phyloP scores from a whole-genome alignment of 176 grass and related monocot genomes.

The Bromus sterilis region DNA sequence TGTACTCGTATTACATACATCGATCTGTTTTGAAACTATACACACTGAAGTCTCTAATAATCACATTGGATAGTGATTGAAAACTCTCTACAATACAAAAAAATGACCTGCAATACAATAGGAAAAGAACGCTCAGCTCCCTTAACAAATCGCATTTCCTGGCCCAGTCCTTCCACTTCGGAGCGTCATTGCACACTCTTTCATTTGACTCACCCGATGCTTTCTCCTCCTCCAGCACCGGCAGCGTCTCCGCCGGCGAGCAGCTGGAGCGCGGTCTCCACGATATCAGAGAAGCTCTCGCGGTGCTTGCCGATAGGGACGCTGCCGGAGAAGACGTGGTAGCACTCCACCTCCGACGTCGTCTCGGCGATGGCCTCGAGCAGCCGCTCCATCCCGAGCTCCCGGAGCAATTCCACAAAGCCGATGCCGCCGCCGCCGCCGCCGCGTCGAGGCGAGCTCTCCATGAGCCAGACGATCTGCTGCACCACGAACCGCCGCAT shows the following conservation, averaged over 20 bases:
- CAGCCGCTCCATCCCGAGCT: constrained; percentile 24
- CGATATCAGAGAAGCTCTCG: constrained; percentile 25
- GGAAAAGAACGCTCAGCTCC: background rate
- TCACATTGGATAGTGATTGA: background rate
- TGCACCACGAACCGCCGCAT: constrained; percentile 44
- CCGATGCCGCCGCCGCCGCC: background rate
- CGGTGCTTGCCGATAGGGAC: constrained; percentile 49
- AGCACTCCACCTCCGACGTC: constrained; percentile 77
- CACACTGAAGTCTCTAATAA: background rate
- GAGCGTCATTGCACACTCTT: background rate
- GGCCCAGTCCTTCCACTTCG: no score
- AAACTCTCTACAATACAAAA: background rate
- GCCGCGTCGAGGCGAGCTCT: background rate
- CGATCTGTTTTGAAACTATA: background rate
- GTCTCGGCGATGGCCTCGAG: constrained; percentile 38
- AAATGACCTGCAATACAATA: background rate
- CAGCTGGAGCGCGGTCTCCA: constrained; percentile 40
- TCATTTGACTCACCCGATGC: background rate
- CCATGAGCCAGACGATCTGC: constrained; percentile 33
- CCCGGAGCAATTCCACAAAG: constrained; percentile 15
- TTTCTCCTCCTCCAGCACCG: background rate
- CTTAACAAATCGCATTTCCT: background rate
- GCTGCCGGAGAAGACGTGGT: constrained; percentile 67
- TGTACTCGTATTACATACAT: background rate
- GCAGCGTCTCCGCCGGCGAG: background rate